Conservation (phyloP, 441 rosid genomes). For the Isatis lusitanica region DNA sequence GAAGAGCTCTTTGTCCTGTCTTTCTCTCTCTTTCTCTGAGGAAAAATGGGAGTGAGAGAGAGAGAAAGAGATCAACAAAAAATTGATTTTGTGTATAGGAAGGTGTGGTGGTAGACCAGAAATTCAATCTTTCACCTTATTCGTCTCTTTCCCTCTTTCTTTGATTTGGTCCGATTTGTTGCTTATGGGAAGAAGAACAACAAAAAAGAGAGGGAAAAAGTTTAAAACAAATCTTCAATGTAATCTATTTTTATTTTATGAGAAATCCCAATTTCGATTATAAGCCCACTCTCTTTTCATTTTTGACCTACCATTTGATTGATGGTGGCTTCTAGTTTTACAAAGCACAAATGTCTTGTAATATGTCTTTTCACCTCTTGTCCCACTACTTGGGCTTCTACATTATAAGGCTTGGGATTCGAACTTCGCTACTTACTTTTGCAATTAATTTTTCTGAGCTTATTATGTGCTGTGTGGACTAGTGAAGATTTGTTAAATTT, state of each 20-base stretch:
- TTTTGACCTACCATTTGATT: too few relatives aligned
- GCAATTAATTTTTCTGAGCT: too few relatives aligned
- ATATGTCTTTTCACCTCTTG: too few relatives aligned
- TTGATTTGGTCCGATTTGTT: neutral
- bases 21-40: conserved; percentile 10
- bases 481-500: too few relatives aligned
- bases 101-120: conserved; percentile 32
- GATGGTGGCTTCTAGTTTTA: too few relatives aligned
- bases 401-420: too few relatives aligned
- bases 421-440: too few relatives aligned
- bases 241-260: conserved; percentile 3
- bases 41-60: conserved; percentile 19
- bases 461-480: too few relatives aligned
- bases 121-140: conserved; percentile 28
- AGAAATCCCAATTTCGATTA: neutral
- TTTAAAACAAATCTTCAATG: conserved; percentile 9
- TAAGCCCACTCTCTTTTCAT: neutral
- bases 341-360: too few relatives aligned
- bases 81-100: conserved; percentile 37
- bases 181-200: neutral
- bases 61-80: conserved; percentile 21
- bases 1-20: conserved; percentile 29
- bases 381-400: too few relatives aligned
- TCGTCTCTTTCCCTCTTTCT: conserved; percentile 20
- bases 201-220: neutral